Evolutionary conservation across 2,329 filamentous ascomycete species (phyloP).

Genomic region (Neonectria punicea): DNA sequence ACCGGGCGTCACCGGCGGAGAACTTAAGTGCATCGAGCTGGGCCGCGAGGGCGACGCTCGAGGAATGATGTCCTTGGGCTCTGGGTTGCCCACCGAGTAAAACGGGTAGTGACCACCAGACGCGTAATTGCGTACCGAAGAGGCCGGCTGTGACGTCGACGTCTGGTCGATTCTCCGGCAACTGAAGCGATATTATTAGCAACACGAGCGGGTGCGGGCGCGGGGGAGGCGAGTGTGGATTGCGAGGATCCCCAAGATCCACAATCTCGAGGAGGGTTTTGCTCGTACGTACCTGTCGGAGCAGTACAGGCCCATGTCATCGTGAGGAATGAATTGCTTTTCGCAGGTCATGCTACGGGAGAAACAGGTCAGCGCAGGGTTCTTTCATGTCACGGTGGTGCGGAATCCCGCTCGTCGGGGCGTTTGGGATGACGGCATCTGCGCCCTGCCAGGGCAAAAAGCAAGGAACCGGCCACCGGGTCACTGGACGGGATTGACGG

Average conservation of each 20-base stretch:
- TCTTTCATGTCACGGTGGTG: constrained; percentile 6
- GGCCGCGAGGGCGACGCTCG: constrained; percentile 71
- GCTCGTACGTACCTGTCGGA: constrained; percentile 65
- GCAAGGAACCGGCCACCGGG: constrained; percentile 22
- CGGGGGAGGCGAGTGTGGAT: constrained; percentile 20
- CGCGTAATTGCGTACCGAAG: constrained; percentile 46
- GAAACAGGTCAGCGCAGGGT: constrained; percentile 36
- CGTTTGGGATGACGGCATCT: constrained; percentile 31
- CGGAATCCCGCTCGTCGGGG: constrained; percentile 10
- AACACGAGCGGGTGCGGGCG: constrained; percentile 23
- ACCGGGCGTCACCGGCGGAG: constrained; percentile 61
- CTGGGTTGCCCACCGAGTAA: constrained; percentile 58
- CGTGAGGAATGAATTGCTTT: constrained; percentile 70
- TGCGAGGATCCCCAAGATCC: constrained; percentile 20
- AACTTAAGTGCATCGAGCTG: constrained; percentile 63
- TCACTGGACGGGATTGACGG: background rate
- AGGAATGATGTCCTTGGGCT: constrained; percentile 71
- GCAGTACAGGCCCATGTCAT: constrained; percentile 70
- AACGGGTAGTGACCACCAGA: constrained; percentile 54
- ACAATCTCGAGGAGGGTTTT: constrained; percentile 27
- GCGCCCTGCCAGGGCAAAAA: constrained; percentile 31
- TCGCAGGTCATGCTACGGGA: constrained; percentile 71
- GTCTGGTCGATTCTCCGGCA: constrained; percentile 66
- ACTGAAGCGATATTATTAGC: constrained; percentile 48
- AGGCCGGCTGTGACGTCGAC: constrained; percentile 44